phyloP scores from a whole-genome alignment of 768 basidiomycete species.

The Hygrophorus pudorinus region DNA sequence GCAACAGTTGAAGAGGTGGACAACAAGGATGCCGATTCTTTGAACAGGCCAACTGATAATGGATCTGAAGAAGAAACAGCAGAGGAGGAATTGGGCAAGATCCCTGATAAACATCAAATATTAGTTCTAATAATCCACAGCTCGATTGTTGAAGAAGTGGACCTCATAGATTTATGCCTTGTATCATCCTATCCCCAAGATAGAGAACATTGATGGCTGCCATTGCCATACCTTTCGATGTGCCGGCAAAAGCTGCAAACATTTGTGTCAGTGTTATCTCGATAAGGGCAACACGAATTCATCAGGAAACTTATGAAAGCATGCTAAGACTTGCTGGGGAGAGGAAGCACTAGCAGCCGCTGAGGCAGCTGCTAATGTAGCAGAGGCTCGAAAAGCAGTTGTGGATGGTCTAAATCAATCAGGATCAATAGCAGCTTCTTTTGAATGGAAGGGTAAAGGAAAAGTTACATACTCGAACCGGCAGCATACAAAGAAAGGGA shows the following conservation, averaged over 20 bases:
- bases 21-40: neutral
- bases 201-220: slow-evolving; percentile 14
- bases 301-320: slow-evolving; percentile 20
- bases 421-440: too few relatives aligned
- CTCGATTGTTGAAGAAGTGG: slow-evolving; percentile 19
- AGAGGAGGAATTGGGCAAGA: neutral
- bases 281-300: slow-evolving; percentile 18
- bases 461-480: slow-evolving; percentile 20
- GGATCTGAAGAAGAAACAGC: neutral
- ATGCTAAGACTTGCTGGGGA: slow-evolving; percentile 26
- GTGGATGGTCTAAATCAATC: too few relatives aligned
- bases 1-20: neutral
- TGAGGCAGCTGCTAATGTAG: neutral
- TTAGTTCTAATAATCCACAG: neutral
- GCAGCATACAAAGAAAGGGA: slow-evolving; percentile 15
- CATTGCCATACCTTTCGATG: slow-evolving; percentile 21
- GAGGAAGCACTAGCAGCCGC: slow-evolving; percentile 12
- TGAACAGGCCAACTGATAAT: neutral
- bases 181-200: slow-evolving; percentile 16
- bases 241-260: slow-evolving; percentile 13
- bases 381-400: slow-evolving; percentile 1
- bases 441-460: slow-evolving; percentile 19
- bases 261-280: slow-evolving; percentile 12
- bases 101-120: neutral
- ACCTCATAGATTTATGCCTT: slow-evolving; percentile 25